Evolutionary conservation across 352 stramenopile species (phyloP).

Genomic region (Blastocystis sp.): DNA sequence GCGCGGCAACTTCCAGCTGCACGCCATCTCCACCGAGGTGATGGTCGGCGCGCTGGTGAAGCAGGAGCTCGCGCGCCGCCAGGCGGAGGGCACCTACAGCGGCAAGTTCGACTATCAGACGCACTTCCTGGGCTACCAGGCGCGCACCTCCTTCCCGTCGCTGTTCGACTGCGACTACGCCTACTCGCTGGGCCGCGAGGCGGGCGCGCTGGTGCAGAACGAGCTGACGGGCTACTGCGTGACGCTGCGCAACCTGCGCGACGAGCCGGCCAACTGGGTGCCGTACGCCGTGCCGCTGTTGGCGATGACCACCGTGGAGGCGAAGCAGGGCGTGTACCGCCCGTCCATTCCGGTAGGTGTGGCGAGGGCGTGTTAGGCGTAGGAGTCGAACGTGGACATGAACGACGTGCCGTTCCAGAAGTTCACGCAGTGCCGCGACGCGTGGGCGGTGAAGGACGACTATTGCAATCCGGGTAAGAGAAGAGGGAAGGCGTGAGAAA

Average conservation of each 20-base stretch:
- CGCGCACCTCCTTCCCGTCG: conserved; percentile 70
- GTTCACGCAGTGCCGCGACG: conserved; percentile 29
- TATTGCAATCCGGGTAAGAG: conserved; percentile 65
- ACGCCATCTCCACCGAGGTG: conserved; percentile 75
- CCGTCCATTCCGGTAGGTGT: conserved; percentile 49
- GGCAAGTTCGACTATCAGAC: conserved; percentile 70
- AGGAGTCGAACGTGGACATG: conserved; percentile 3
- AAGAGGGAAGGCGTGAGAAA: too few relatives aligned
- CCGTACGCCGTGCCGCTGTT: conserved; percentile 67
- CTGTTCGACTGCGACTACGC: conserved; percentile 76
- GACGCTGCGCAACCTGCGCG: conserved; percentile 70
- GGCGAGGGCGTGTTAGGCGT: too few relatives aligned
- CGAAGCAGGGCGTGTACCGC: conserved; percentile 60
- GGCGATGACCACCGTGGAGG: conserved; percentile 67
- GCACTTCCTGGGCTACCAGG: conserved; percentile 72
- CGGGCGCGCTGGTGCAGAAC: conserved; percentile 72
- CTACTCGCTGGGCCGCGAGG: conserved; percentile 72
- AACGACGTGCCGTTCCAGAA: conserved; percentile 65
- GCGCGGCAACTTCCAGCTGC: conserved; percentile 72
- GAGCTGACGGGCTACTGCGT: conserved; percentile 72
- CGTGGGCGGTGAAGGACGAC: conserved; percentile 67
- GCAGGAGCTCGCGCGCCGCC: conserved; percentile 73
- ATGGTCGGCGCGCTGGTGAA: conserved; percentile 74
- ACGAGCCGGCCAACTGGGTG: conserved; percentile 69
- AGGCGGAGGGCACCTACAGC: conserved; percentile 73